These are phyloP conservation scores for Hypoxylon sp. DNA, from an alignment of 2,329 filamentous ascomycete genomes.

Conservation along the genomic window DNA sequence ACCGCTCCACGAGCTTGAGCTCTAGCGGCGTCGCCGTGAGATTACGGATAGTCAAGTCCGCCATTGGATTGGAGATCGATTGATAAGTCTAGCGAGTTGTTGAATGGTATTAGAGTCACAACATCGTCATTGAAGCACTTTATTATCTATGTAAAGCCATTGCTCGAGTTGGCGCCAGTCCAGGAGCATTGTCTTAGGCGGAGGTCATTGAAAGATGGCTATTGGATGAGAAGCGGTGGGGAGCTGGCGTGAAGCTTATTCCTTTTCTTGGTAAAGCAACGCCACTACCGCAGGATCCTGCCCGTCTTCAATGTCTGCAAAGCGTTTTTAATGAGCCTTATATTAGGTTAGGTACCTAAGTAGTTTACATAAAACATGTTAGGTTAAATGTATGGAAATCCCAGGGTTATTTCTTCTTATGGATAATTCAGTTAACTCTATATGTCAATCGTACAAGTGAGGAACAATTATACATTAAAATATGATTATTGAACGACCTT, in stretches of 20 bases:
- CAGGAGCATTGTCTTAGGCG: constrained; percentile 30
- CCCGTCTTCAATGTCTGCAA: neutral
- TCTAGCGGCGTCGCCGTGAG: constrained; percentile 80
- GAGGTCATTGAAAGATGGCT: constrained; percentile 15
- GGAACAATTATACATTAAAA: neutral
- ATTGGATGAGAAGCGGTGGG: constrained; percentile 35
- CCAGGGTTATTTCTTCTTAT: too few relatives aligned
- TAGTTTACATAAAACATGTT: too few relatives aligned
- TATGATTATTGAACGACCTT: neutral
- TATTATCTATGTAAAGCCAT: constrained; percentile 28
- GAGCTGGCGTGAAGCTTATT: constrained; percentile 30
- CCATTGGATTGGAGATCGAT: constrained; percentile 56
- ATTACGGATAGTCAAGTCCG: constrained; percentile 82
- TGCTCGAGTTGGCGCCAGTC: constrained; percentile 18
- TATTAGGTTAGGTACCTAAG: too few relatives aligned
- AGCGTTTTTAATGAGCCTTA: too few relatives aligned
- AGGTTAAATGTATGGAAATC: too few relatives aligned
- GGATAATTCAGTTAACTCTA: too few relatives aligned
- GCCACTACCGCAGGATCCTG: constrained; percentile 1
- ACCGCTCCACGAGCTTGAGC: constrained; percentile 80
- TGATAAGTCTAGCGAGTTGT: constrained; percentile 13
- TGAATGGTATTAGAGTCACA: constrained; percentile 27
- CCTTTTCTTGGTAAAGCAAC: constrained; percentile 18
- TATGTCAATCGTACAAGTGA: neutral
- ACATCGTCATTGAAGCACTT: constrained; percentile 31